phyloP scores from a whole-genome alignment of 2,329 filamentous ascomycete species.

The Diaporthe citriasiana region DNA sequence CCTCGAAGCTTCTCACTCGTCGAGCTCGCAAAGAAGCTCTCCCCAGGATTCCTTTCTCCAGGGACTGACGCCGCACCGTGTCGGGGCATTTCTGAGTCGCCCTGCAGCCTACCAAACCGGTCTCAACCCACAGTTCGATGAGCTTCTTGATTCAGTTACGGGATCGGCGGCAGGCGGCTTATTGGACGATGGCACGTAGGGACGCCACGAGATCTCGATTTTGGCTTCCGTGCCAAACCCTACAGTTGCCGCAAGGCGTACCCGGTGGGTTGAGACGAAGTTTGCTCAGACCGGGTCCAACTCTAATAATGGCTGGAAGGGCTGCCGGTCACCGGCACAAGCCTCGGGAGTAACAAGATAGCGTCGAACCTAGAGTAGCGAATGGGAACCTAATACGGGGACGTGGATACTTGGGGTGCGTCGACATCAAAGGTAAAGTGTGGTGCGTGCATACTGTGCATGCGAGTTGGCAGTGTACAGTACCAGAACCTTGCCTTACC shows the following conservation, averaged over 20 bases:
- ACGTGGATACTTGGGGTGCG: background rate
- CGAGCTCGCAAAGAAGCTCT: background rate
- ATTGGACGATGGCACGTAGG: slow-evolving; percentile 4
- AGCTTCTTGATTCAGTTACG: slow-evolving; percentile 32
- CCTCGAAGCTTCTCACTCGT: slow-evolving; percentile 27
- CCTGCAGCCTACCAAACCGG: slow-evolving; percentile 12
- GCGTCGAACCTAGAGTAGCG: slow-evolving; percentile 8
- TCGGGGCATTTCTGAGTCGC: slow-evolving; percentile 26
- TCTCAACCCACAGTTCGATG: slow-evolving; percentile 10
- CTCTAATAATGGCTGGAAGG: slow-evolving; percentile 4
- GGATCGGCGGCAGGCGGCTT: slow-evolving; percentile 21
- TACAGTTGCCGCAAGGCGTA: slow-evolving; percentile 6
- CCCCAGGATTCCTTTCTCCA: background rate
- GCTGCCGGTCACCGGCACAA: slow-evolving; percentile 21
- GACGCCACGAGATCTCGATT: slow-evolving; percentile 25
- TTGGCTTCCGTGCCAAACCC: slow-evolving; percentile 32
- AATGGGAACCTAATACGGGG: slow-evolving; percentile 16
- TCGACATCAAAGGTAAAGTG: background rate
- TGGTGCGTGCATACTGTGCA: slow-evolving; percentile 20
- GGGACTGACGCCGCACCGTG: background rate
- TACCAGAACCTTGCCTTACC: slow-evolving; percentile 15
- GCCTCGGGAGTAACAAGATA: background rate
- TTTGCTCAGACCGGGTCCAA: slow-evolving; percentile 24
- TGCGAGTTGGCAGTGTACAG: background rate
- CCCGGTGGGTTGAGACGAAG: slow-evolving; percentile 3